A percentile compares a stretch with the other conserved stretches of the same genome.
Evolutionary conservation across 78 protist species (phyloP).

Genomic region (Dictyostelium discoideum): dicty_2.7 NC_007091.3:197001-197500

Average conservation of each 20-base stretch:
- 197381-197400: constrained; percentile 12
- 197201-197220: constrained; percentile 63
- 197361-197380: not conserved
- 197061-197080: constrained; percentile 20
- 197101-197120: constrained; percentile 27
- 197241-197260: not conserved
- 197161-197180: constrained; percentile 24
- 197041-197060: constrained; percentile 54
- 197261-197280: not conserved
- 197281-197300: no score
- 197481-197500: not conserved
- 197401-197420: constrained; percentile 43
- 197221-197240: not conserved
- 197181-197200: not conserved
- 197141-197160: constrained; percentile 41
- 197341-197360: constrained; percentile 15
- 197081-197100: constrained; percentile 38
- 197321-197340: constrained; percentile 2
- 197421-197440: not conserved
- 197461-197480: not conserved
- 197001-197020: not conserved
- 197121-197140: constrained; percentile 19
- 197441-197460: not conserved
- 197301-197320: no score
- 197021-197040: constrained; percentile 68